Base-by-base conservation (phyloP, 345 rosid genomes). In the Euclidium syriacum region DNA sequence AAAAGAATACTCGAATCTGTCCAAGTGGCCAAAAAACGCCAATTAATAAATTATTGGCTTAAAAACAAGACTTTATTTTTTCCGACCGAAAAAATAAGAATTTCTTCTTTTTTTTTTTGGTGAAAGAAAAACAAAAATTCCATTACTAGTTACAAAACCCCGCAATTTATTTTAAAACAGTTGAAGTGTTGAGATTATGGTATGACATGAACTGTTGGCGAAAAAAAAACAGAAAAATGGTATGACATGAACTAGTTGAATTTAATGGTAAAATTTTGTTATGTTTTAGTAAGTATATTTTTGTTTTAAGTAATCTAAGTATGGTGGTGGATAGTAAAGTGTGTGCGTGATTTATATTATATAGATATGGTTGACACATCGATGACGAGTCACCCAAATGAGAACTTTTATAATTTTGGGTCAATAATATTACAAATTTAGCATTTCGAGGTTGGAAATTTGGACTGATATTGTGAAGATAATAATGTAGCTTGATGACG, bases 391-490 rank as follows among this genome's bases (percentile, higher is more conserved):
- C 67, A 69, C 53, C 24, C 2, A 5, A 24, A 14, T 30, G 22
- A 7, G 10, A 50, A 7, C 22, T 16, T 62, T 4, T 23, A 29
- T 34, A 22, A 3, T 24, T 55, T 18, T 39, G 24, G 38, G 70
- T 71, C 65, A 63, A 64, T 63, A 39, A 38, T 56, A 33, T 10
- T 64, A 33, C 60, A 71, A 49, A 34, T 64, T 71, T 64, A 71
- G 75, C 71, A 71, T 20, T 71, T 58, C 66, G 30, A 71, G 65
- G 70, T 57, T n/a, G 47, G 6, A n/a, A 9, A 16, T 30, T 53
- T 62, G 70, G 51, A 62, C 35, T 47, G 36, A 29, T 62, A 1
- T 29, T 63, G 1, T 4, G 7, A 57, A 41, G 65, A 71, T 64
- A 49, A 57, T 36, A 49, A n/a, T 14, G 15, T 4, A 18, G 10